Conservation (phyloP, 2,329 filamentous ascomycete genomes). For the Fusarium proliferatum region DNA sequence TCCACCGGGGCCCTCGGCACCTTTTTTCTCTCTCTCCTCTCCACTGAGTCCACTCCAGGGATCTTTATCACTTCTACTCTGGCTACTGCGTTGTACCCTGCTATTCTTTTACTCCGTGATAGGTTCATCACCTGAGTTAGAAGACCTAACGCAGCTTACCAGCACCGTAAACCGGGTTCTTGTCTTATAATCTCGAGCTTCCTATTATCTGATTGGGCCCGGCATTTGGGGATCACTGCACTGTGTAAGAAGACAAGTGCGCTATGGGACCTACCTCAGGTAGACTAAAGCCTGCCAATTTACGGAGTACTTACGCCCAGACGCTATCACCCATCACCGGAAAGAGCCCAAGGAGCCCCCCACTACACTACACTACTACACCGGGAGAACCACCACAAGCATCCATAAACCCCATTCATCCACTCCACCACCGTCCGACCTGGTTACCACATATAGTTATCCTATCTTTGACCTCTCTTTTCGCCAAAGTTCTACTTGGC, state of each 20-base stretch:
- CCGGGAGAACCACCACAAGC: conserved; percentile 30
- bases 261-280: not conserved
- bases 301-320: conserved; percentile 1
- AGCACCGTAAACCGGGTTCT: conserved; percentile 11
- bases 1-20: conserved; percentile 13
- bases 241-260: conserved; percentile 15
- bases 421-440: conserved; percentile 30
- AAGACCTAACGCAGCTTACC: not conserved
- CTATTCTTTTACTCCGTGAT: not conserved
- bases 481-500: not conserved
- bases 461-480: conserved; percentile 18
- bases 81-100: not conserved
- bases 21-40: not conserved
- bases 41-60: not conserved
- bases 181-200: not conserved
- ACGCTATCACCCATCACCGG: conserved; percentile 27
- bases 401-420: conserved; percentile 11
- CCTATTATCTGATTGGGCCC: not conserved
- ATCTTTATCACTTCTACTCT: not conserved
- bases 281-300: conserved; percentile 2
- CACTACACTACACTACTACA: not conserved
- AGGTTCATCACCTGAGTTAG: not conserved
- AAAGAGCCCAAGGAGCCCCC: conserved; percentile 12
- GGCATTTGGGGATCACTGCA: conserved; percentile 15
- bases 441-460: conserved; percentile 25